A percentile compares a stretch with the other conserved stretches of the same genome.
Conservation (phyloP, 2,329 filamentous ascomycete genomes). For the Ophiostoma perfectum region DNA sequence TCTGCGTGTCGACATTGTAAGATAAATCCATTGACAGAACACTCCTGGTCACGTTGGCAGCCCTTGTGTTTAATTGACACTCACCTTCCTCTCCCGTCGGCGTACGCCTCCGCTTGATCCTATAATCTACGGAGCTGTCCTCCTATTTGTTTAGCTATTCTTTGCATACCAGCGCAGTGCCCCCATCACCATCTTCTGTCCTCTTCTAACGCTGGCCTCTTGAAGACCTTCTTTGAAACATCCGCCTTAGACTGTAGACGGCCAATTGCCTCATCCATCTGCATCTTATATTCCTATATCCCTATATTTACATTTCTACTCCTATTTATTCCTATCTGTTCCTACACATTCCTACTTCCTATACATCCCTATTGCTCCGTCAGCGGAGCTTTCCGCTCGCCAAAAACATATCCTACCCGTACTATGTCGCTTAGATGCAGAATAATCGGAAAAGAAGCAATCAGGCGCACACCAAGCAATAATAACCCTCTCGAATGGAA, state of each 20-base stretch:
- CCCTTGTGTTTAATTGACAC: background rate
- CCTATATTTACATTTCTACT: background rate
- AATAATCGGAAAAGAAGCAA: background rate
- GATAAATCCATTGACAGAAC: no score
- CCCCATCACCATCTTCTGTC: background rate
- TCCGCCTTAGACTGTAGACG: background rate
- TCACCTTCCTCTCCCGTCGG: background rate
- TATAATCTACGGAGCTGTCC: background rate
- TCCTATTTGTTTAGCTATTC: no score
- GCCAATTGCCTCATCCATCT: background rate
- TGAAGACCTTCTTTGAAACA: background rate
- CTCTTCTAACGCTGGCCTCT: no score
- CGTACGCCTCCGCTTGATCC: background rate
- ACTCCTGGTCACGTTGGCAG: no score
- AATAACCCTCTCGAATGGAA: background rate
- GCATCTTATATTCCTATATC: background rate
- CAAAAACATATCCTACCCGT: background rate
- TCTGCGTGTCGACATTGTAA: background rate
- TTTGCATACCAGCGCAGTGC: background rate
- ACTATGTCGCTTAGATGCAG: background rate
- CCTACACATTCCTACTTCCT: no score
- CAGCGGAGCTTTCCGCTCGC: background rate
- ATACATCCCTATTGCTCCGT: background rate
- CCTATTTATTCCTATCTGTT: background rate
- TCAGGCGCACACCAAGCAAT: conserved; percentile 3